Evolutionary conservation across 2,329 filamentous ascomycete genomes (phyloP).

Genomic region (Chrysosporium keratinophilum): DNA sequence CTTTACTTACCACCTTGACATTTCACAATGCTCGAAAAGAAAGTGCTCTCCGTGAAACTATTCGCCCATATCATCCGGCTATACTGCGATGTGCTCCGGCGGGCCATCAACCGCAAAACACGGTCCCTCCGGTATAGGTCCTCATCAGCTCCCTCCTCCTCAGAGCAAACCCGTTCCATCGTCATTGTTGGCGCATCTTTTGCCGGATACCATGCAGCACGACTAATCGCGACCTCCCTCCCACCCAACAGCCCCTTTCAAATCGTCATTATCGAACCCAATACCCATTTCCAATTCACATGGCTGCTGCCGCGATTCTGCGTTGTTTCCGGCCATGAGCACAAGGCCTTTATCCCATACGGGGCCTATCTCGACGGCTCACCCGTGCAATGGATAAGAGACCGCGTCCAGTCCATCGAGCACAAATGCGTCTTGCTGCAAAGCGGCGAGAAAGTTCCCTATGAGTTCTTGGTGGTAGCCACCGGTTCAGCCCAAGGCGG

Average conservation of each 20-base stretch:
- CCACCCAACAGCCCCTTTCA: slow-evolving; percentile 36
- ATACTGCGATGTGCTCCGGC: slow-evolving; percentile 6
- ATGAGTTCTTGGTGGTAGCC: slow-evolving; percentile 48
- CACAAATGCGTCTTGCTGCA: slow-evolving; percentile 33
- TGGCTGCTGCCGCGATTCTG: slow-evolving; percentile 53
- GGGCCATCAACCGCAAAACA: not conserved
- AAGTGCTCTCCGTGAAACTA: slow-evolving; percentile 6
- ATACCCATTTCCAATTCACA: slow-evolving; percentile 51
- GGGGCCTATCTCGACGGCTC: slow-evolving; percentile 32
- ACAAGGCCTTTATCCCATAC: slow-evolving; percentile 53
- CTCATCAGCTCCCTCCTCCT: not conserved
- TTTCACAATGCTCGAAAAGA: slow-evolving; percentile 5
- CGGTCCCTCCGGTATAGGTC: not conserved
- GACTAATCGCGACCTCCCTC: slow-evolving; percentile 29
- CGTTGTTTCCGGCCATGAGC: slow-evolving; percentile 47
- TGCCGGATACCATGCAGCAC: slow-evolving; percentile 43
- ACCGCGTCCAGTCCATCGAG: slow-evolving; percentile 33
- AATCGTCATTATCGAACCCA: slow-evolving; percentile 49
- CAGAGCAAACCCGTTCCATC: slow-evolving; percentile 21
- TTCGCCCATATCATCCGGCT: slow-evolving; percentile 3
- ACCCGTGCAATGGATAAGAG: slow-evolving; percentile 36
- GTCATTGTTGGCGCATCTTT: slow-evolving; percentile 51
- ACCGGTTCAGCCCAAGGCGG: slow-evolving; percentile 44
- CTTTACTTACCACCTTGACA: not conserved
- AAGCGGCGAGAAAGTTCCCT: slow-evolving; percentile 40